phyloP scores from a whole-genome alignment of 2,329 filamentous ascomycete genomes.

The Pseudogymnoascus sp. region DNA sequence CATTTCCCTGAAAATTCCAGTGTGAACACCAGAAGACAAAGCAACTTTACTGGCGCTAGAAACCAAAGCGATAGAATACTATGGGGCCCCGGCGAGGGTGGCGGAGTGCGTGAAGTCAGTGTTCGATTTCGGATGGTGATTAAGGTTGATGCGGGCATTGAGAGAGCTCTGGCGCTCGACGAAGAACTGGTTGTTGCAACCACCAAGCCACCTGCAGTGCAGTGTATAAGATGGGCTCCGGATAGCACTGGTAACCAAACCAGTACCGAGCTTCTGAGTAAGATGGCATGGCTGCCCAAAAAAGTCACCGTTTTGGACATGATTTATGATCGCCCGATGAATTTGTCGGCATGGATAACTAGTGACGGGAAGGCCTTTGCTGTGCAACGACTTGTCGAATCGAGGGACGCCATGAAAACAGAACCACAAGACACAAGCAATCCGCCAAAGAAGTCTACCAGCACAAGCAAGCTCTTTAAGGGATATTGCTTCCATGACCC shows the following conservation, averaged over 20 bases:
- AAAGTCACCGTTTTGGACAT: slow-evolving; percentile 73
- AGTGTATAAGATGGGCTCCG: slow-evolving; percentile 92
- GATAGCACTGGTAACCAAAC: slow-evolving; percentile 78
- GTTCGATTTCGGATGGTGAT: slow-evolving; percentile 96
- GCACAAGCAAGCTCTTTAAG: slow-evolving; percentile 65
- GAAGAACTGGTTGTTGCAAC: slow-evolving; percentile 92
- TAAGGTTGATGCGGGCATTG: slow-evolving; percentile 92
- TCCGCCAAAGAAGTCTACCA: slow-evolving; percentile 34
- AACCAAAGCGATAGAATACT: slow-evolving; percentile 49
- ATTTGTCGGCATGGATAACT: slow-evolving; percentile 86
- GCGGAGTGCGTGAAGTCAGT: slow-evolving; percentile 77
- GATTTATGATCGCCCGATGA: slow-evolving; percentile 94
- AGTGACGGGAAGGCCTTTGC: slow-evolving; percentile 83
- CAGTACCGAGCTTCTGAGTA: slow-evolving; percentile 79
- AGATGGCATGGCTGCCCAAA: slow-evolving; percentile 79
- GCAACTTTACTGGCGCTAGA: slow-evolving; percentile 49
- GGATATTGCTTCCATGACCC: slow-evolving; percentile 88
- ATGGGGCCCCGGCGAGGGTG: slow-evolving; percentile 74
- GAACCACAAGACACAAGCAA: slow-evolving; percentile 32
- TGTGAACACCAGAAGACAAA: slow-evolving; percentile 55
- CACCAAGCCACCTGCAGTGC: slow-evolving; percentile 83
- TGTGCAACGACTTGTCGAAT: slow-evolving; percentile 63
- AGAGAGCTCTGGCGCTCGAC: slow-evolving; percentile 78
- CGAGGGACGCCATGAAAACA: slow-evolving; percentile 32
- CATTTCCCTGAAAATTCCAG: slow-evolving; percentile 65